Base-by-base conservation (phyloP, 345 rosid species). In the Balakata baccata region DNA sequence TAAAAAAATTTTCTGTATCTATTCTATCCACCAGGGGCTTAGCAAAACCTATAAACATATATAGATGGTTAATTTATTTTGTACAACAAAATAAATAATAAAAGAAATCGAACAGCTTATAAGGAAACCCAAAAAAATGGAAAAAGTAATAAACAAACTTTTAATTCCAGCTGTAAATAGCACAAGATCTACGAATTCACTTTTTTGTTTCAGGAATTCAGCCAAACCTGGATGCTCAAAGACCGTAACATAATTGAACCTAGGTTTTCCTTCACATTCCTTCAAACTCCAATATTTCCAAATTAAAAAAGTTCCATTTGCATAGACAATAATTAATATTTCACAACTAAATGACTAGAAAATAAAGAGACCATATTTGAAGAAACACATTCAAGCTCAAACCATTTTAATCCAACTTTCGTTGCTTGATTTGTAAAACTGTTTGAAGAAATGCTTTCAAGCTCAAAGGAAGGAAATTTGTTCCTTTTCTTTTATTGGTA, bases 111-210 rank as follows among this genome's bases (percentile, higher is more conserved):
- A 45, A 29, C 39, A 66, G 59, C 17, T 2, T 0, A 70, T 4
- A 25, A 22, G 23, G 9, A 13, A 70, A 17, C 9, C 3, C 7
- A 49, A 71, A 51, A 75, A 46, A 38, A 20, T 7, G 9, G 57
- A 7, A 4, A 20, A 41, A 81, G 80, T 60, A 60, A 46, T 57
- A 66, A 75, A 39, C 75, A 76, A 79, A 95, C 99, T 97, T 95
- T 95, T 98, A 56, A 92, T 93, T 60, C 98, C 99, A 80, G 98
- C 99, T 5, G 99, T 95, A 76, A 95, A 95, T n/a, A 95, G 84
- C 73, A 92, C 84, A 79, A 93, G 99, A 73, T 95, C 96, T 0
- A 94, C 92, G 81, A 91, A 95, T 71, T 88, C 81, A 74, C 94
- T 89, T n/a, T 92, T 84, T 77, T 87, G 72, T 71, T 87, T 86